Evolutionary conservation across 2,329 filamentous ascomycete genomes (phyloP), one percentile per base, ranked within the genome.

Genomic region (Colletotrichum falcatum): DNA sequence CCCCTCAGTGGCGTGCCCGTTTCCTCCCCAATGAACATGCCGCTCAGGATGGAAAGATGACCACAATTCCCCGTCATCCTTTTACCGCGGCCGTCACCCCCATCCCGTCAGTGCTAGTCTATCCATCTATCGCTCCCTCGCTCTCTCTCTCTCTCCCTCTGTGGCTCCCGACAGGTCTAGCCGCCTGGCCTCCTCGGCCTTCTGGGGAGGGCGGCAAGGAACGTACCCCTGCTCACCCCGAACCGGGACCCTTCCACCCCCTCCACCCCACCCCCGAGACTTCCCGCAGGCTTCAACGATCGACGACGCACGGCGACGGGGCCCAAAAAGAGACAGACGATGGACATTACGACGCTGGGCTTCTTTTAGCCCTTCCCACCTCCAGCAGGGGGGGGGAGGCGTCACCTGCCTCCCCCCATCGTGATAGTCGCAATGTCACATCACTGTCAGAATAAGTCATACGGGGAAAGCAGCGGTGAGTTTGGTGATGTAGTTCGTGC

Each of bases 241-340:
- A 42, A 20, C 16, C 39, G 37, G 14, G 37, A 39, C 37, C 16
- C 39, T 8, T 3, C 28, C 42, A 18, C 33, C 28, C 33, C 14
- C 8, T 28, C 42, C 20, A n/a, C 30, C 33, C 6, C 5, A 30
- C 7, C 16, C 33, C 18, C 16, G 3, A 28, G 59, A 51, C 59
- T 58, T 39, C 7, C 30, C 44, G 56, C 53, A 53, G 44, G 35
- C 44, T 58, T 53, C 65, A 58, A 68, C 44, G 35, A 30, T 62
- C 39, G 23, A 35, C 61, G 37, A 54, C 26, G 23, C 48, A 54
- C 42, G 20, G 8, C 23, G 48, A 54, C 18, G 51, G 35, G 53
- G 2, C n/a, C 20, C 16, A 11, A 20, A 7, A 42, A 9, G 9
- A 6, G 42, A n/a, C 8, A n/a, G 11, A 42, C 1, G 18, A 44